Base-by-base conservation (phyloP, 1,284 basidiomycete species). In the Volvariella surrecta region DNA sequence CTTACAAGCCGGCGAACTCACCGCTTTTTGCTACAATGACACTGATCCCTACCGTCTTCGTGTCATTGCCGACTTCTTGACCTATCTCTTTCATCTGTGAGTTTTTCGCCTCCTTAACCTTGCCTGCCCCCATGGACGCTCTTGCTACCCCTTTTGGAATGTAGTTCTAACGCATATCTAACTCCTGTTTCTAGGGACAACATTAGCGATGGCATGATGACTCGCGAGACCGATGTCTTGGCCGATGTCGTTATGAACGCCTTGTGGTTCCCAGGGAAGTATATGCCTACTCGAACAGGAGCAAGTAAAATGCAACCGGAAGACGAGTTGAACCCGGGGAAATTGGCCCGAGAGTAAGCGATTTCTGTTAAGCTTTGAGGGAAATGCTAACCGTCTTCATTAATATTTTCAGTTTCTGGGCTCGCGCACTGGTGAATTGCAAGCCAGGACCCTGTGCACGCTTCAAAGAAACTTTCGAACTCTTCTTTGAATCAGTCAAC, bases 1-100 rank as follows among this genome's bases (percentile, higher is more conserved):
- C 15, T 63, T 83, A 37, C 73, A 78, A 50, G 79, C 78, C 13
- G 82, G 82, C 40, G 73, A 79, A 52, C 73, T 85, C 48, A 76
- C 81, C 16, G 77, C 79, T 1, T 72, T 66, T 54, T 81, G 76
- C 57, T 85, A 83, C 55, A 68, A 76, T 37, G 66, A 68, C 24
- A 66, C 74, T 24, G 58, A 72, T 15, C 55, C 67, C 32, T 68
- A 71, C 44, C 74, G 71, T 45, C 71, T 85, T 37, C 78, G 80
- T 24, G 72, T 82, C 48, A 70, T 79, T 40, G 70, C 70, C 4
- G 75, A 78, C 55, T 79, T 76, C 50, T 64, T 78, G 67, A 75
- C 70, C 49, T 77, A 75, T 51, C 56, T 78, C 13, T 79, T 78
- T 53, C 72, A 70, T 52, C 50, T 71, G 68, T 72, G 44, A 45